Conservation (phyloP, 257 asterid species). For the Jacaranda mimosifolia region DNA sequence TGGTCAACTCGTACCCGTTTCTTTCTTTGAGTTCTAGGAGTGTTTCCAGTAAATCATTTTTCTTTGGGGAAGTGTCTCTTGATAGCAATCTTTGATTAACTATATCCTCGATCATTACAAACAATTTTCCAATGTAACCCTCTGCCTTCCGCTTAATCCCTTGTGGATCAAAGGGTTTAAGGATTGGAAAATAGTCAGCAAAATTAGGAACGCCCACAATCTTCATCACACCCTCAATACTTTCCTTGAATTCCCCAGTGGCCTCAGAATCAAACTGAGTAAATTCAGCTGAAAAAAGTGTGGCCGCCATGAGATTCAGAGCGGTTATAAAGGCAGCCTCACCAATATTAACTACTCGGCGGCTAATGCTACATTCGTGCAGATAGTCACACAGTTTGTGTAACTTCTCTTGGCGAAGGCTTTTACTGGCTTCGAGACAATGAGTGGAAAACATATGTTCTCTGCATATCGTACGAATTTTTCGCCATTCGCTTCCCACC, state of each 20-base stretch:
- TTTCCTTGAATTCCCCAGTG: constrained; percentile 43
- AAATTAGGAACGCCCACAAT: constrained; percentile 40
- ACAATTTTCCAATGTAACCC: constrained; percentile 12
- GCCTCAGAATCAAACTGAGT: constrained; percentile 31
- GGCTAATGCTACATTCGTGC: background rate
- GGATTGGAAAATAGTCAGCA: constrained; percentile 45
- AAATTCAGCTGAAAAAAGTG: constrained; percentile 42
- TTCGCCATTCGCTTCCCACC: too few species aligned
- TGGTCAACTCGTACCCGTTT: background rate
- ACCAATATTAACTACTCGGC: constrained; percentile 33
- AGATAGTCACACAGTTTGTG: constrained; percentile 29
- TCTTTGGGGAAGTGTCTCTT: background rate
- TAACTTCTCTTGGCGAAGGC: constrained; percentile 39
- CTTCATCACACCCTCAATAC: constrained; percentile 34
- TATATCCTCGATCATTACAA: constrained; percentile 2
- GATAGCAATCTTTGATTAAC: constrained; percentile 20
- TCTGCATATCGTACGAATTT: too few species aligned
- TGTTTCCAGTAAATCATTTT: constrained; percentile 31
- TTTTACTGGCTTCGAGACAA: background rate
- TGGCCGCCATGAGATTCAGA: constrained; percentile 48
- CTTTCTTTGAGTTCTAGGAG: constrained; percentile 26
- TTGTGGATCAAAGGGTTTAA: constrained; percentile 44
- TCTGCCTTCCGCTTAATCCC: constrained; percentile 31
- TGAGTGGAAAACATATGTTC: too few species aligned
- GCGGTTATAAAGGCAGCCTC: constrained; percentile 43